A percentile compares a stretch with the other conserved stretches of the same genome.
Conservation (phyloP, 1,139 yeast species). For the Saccharomyces hybrid region DNA sequence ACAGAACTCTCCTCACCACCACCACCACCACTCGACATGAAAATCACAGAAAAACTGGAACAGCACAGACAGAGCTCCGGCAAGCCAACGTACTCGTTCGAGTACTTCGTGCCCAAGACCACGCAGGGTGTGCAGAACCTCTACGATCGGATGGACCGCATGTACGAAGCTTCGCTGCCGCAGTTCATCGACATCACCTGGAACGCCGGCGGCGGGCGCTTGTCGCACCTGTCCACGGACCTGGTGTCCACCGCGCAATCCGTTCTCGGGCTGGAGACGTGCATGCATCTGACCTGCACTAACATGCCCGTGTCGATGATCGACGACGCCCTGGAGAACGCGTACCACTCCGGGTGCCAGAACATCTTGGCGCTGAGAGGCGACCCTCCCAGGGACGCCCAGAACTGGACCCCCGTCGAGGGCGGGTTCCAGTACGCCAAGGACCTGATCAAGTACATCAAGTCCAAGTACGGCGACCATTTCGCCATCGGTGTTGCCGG, state of each 20-base stretch:
- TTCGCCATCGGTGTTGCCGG: constrained; percentile 75
- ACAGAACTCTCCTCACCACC: background rate
- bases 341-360: constrained; percentile 88
- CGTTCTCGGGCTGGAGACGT: constrained; percentile 89
- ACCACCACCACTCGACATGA: constrained; percentile 25
- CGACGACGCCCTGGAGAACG: constrained; percentile 78
- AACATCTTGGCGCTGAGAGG: constrained; percentile 84
- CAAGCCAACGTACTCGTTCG: constrained; percentile 78
- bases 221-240: constrained; percentile 71
- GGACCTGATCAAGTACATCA: constrained; percentile 51
- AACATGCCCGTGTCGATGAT: constrained; percentile 81
- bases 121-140: constrained; percentile 93
- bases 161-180: constrained; percentile 81
- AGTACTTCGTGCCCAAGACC: constrained; percentile 97
- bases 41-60: constrained; percentile 34
- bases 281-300: constrained; percentile 97
- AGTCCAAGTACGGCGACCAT: constrained; percentile 50
- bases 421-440: constrained; percentile 74
- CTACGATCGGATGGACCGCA: constrained; percentile 95
- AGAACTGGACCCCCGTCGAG: constrained; percentile 39
- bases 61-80: constrained; percentile 24
- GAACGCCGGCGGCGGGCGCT: constrained; percentile 89
- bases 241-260: constrained; percentile 89
- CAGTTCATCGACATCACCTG: constrained; percentile 92
- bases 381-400: constrained; percentile 65